A percentile compares a stretch with the other conserved stretches of the same genome.
Conservation (phyloP, 2,329 filamentous ascomycete genomes). For the Berkeleyomyces rouxiae region DNA sequence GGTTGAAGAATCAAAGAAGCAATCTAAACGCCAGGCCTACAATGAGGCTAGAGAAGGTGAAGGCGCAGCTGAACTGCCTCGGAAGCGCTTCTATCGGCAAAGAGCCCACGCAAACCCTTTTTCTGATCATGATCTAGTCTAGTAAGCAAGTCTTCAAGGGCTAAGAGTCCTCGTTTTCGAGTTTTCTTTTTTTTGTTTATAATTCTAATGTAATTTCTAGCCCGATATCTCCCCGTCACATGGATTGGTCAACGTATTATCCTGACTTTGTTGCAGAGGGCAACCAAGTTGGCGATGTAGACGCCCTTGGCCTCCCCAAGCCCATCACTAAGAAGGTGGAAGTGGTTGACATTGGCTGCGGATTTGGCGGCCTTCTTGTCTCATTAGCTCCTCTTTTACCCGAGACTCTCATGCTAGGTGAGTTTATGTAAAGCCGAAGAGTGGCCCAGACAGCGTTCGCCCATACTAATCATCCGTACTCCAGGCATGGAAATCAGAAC, state of each 20-base stretch:
- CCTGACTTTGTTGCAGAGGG: slow-evolving; percentile 47
- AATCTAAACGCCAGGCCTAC: slow-evolving; percentile 50
- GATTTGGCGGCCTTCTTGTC: slow-evolving; percentile 81
- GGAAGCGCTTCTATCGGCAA: slow-evolving; percentile 94
- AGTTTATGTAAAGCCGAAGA: slow-evolving; percentile 17
- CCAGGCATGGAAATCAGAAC: slow-evolving; percentile 80
- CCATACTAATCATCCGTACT: not conserved
- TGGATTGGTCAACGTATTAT: slow-evolving; percentile 84
- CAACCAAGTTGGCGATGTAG: slow-evolving; percentile 6
- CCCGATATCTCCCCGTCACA: slow-evolving; percentile 58
- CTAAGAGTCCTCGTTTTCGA: not conserved
- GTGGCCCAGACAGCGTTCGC: not conserved
- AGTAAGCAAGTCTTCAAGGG: slow-evolving; percentile 40
- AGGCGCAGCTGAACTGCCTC: slow-evolving; percentile 48
- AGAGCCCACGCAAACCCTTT: slow-evolving; percentile 96
- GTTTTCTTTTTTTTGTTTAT: not conserved
- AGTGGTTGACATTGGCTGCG: slow-evolving; percentile 91
- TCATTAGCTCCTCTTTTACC: slow-evolving; percentile 70
- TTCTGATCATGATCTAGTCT: slow-evolving; percentile 77
- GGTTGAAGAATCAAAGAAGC: slow-evolving; percentile 30
- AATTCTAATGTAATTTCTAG: slow-evolving; percentile 28
- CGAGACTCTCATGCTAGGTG: slow-evolving; percentile 67
- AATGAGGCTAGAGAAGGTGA: slow-evolving; percentile 26
- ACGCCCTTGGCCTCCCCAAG: slow-evolving; percentile 6
- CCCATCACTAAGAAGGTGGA: slow-evolving; percentile 48